phyloP scores from a whole-genome alignment of 2,329 filamentous ascomycete species.

The Aspergillus piperis region DNA sequence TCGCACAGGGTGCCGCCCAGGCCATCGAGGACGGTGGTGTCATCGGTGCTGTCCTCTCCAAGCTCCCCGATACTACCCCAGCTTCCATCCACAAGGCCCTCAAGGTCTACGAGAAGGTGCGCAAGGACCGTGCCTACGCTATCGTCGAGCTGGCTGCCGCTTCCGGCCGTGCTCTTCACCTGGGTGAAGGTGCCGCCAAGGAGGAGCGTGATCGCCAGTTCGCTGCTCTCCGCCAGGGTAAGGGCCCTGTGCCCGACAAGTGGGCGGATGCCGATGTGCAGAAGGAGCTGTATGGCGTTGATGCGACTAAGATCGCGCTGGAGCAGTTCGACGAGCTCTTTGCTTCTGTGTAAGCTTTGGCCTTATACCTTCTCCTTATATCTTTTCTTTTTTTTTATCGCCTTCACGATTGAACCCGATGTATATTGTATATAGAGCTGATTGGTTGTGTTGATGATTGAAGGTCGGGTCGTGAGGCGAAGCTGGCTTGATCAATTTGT shows the following conservation, averaged over 20 bases:
- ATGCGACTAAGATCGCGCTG: slow-evolving; percentile 58
- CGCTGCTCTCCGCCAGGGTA: slow-evolving; percentile 52
- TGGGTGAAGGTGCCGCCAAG: slow-evolving; percentile 61
- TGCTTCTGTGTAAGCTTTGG: slow-evolving; percentile 15
- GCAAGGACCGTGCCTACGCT: slow-evolving; percentile 59
- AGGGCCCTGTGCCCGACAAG: slow-evolving; percentile 59
- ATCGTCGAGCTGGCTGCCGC: slow-evolving; percentile 60
- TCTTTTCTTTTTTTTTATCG: background rate
- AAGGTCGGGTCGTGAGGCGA: slow-evolving; percentile 4
- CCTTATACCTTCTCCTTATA: background rate
- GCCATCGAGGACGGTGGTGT: slow-evolving; percentile 66
- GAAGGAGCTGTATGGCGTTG: slow-evolving; percentile 65
- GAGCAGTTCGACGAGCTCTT: slow-evolving; percentile 40
- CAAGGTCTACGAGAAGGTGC: slow-evolving; percentile 57
- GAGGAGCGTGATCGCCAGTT: slow-evolving; percentile 60
- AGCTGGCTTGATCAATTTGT: background rate
- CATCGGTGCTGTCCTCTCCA: slow-evolving; percentile 53
- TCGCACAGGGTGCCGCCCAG: slow-evolving; percentile 66
- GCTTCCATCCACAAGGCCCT: slow-evolving; percentile 56
- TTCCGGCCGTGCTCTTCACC: slow-evolving; percentile 56
- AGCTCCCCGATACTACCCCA: slow-evolving; percentile 49
- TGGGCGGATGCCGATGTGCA: slow-evolving; percentile 72
- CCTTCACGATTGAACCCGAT: background rate
- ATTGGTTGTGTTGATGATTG: background rate
- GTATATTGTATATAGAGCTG: slow-evolving; percentile 1